These are phyloP conservation scores for Pseudevernia furfuracea DNA, from an alignment of 495 filamentous ascomycete species.

Conservation along the genomic window DNA sequence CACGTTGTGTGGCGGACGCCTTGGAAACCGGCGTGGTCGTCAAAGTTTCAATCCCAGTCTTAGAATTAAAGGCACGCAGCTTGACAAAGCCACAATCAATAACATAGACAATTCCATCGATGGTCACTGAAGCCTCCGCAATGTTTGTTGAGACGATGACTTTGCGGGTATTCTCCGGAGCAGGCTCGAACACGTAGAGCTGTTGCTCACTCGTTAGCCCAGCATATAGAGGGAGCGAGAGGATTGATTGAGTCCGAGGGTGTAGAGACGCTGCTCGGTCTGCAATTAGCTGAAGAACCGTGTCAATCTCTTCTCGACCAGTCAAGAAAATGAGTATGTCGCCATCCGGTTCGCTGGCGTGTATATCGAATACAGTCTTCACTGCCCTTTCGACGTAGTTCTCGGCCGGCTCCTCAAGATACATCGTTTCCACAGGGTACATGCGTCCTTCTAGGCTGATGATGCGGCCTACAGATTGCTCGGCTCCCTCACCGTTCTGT, in stretches of 20 bases:
- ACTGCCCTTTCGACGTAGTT: conserved; percentile 85
- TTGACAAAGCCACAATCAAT: conserved; percentile 92
- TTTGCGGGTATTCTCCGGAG: conserved; percentile 79
- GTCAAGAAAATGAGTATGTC: conserved; percentile 91
- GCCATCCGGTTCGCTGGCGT: conserved; percentile 73
- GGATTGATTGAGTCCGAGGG: conserved; percentile 57
- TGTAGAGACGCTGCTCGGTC: conserved; percentile 73
- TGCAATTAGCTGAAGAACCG: conserved; percentile 64
- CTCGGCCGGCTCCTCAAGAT: conserved; percentile 70
- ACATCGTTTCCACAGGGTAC: conserved; percentile 86
- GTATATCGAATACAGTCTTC: conserved; percentile 88
- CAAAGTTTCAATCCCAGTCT: conserved; percentile 81
- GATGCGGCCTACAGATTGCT: conserved; percentile 55
- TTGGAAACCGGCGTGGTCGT: conserved; percentile 85
- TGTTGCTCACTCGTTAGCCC: conserved; percentile 85
- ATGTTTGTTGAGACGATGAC: conserved; percentile 95
- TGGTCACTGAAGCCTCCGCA: conserved; percentile 90
- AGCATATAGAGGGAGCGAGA: conserved; percentile 80
- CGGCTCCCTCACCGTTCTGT: conserved; percentile 14
- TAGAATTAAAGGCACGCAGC: conserved; percentile 77
- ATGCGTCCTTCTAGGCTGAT: conserved; percentile 86
- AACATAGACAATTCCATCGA: conserved; percentile 88
- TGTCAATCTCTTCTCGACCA: conserved; percentile 89
- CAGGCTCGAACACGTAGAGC: conserved; percentile 82
- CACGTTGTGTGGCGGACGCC: conserved; percentile 85